Evolutionary conservation across 495 filamentous ascomycete genomes (phyloP).

Genomic region (Neurospora sp.): DNA sequence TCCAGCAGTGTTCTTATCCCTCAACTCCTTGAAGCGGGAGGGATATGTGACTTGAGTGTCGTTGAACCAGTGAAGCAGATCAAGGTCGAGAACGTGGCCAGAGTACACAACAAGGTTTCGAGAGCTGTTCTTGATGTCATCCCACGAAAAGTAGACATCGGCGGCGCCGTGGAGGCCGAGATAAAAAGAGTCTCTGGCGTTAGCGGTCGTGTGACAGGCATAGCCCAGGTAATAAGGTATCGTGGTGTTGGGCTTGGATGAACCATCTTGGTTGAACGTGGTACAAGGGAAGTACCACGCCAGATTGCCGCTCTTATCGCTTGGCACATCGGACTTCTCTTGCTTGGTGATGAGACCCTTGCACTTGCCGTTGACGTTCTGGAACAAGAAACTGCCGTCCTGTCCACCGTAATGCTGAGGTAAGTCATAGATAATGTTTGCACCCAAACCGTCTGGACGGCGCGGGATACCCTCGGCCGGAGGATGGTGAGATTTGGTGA

Average conservation of each 20-base stretch:
- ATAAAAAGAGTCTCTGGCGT: constrained; percentile 67
- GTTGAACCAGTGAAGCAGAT: constrained; percentile 88
- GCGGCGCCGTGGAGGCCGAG: constrained; percentile 43
- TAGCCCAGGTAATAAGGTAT: constrained; percentile 72
- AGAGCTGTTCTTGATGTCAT: constrained; percentile 78
- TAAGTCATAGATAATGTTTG: constrained; percentile 81
- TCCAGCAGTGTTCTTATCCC: constrained; percentile 32
- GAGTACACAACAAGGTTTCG: constrained; percentile 90
- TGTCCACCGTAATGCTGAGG: constrained; percentile 68
- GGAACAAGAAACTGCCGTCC: constrained; percentile 95
- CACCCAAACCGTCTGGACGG: constrained; percentile 26
- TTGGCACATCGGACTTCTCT: constrained; percentile 65
- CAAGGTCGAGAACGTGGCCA: constrained; percentile 86
- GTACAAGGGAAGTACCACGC: constrained; percentile 97
- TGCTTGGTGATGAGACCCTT: constrained; percentile 76
- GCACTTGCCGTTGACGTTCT: constrained; percentile 97
- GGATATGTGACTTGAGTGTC: constrained; percentile 71
- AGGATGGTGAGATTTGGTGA: constrained; percentile 63
- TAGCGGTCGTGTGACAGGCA: constrained; percentile 71
- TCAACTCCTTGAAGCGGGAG: constrained; percentile 65
- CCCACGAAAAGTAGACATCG: constrained; percentile 90
- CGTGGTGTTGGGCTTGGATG: constrained; percentile 62
- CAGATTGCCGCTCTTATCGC: constrained; percentile 59
- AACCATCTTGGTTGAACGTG: constrained; percentile 89
- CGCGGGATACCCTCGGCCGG: constrained; percentile 65